phyloP scores from a whole-genome alignment of 2,329 filamentous ascomycete genomes.

The Aspergillus floridensis region DNA sequence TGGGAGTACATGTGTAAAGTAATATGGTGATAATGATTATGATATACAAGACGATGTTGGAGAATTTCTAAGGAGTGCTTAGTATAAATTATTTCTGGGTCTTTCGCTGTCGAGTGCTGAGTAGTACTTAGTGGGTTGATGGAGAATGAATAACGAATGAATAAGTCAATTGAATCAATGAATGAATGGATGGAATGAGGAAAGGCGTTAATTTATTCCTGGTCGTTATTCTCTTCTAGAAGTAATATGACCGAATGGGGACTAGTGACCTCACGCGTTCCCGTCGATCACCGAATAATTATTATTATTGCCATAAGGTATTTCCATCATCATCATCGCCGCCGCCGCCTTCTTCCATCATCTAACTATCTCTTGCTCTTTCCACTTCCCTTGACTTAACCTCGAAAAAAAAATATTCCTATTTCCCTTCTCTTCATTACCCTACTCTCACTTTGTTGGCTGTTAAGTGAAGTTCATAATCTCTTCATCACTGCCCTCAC shows the following conservation, averaged over 20 bases:
- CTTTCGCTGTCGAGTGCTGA: too few relatives aligned
- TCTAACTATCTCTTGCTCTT: neutral
- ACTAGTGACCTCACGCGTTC: slow-evolving; percentile 28
- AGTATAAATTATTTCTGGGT: too few relatives aligned
- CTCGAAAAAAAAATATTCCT: neutral
- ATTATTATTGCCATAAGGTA: slow-evolving; percentile 7
- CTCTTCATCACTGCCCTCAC: neutral
- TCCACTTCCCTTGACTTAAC: neutral
- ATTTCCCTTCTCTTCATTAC: neutral
- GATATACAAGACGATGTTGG: too few relatives aligned
- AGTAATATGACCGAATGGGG: slow-evolving; percentile 29
- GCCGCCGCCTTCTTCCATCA: slow-evolving; percentile 6
- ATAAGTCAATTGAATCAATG: neutral
- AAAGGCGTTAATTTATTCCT: neutral
- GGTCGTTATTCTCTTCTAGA: neutral
- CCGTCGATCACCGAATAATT: slow-evolving; percentile 21
- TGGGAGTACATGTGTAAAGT: too few relatives aligned
- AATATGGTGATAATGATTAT: too few relatives aligned
- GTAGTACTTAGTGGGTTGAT: too few relatives aligned
- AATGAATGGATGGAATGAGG: neutral
- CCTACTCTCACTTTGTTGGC: neutral
- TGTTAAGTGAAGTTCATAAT: neutral
- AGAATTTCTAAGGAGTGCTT: too few relatives aligned
- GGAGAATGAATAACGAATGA: too few relatives aligned
- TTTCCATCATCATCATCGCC: slow-evolving; percentile 15